Evolutionary conservation across 2,329 filamentous ascomycete species (phyloP).

Genomic region (Colletotrichum sp.): DNA sequence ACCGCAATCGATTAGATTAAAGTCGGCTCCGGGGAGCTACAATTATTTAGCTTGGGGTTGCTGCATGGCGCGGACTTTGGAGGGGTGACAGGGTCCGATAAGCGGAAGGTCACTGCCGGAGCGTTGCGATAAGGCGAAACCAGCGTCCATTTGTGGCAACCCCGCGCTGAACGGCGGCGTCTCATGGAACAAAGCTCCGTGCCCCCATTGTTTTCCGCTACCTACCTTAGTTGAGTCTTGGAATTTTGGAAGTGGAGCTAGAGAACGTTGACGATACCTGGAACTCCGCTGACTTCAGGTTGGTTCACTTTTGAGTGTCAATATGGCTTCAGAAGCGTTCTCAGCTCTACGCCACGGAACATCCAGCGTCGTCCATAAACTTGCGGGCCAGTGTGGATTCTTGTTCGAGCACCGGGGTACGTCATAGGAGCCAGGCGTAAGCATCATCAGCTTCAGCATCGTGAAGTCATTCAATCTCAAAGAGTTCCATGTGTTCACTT

Average conservation of each 20-base stretch:
- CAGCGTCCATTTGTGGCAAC: constrained; percentile 20
- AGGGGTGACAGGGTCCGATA: constrained; percentile 18
- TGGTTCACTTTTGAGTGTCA: not conserved
- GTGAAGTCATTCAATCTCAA: not conserved
- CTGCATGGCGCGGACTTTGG: not conserved
- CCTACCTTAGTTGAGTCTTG: not conserved
- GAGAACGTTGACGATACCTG: not conserved
- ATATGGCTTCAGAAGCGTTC: not conserved
- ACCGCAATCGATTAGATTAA: not conserved
- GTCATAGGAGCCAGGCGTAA: not conserved
- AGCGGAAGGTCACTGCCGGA: constrained; percentile 18
- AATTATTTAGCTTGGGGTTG: constrained; percentile 7
- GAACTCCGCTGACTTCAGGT: not conserved
- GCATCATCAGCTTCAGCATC: not conserved
- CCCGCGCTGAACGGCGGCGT: not conserved
- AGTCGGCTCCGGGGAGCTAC: not conserved
- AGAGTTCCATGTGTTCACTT: not conserved
- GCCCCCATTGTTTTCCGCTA: not conserved
- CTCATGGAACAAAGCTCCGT: not conserved
- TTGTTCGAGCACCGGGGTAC: not conserved
- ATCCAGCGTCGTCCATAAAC: not conserved
- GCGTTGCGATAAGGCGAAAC: constrained; percentile 12
- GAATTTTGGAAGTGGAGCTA: not conserved
- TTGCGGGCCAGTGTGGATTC: not conserved
- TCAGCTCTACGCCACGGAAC: not conserved